Percentiles rank a stretch among this genome's conserved stretches.
phyloP scores from a whole-genome alignment of 371 early-diverging fungal species.

The Capniomyces stellatus region DNA sequence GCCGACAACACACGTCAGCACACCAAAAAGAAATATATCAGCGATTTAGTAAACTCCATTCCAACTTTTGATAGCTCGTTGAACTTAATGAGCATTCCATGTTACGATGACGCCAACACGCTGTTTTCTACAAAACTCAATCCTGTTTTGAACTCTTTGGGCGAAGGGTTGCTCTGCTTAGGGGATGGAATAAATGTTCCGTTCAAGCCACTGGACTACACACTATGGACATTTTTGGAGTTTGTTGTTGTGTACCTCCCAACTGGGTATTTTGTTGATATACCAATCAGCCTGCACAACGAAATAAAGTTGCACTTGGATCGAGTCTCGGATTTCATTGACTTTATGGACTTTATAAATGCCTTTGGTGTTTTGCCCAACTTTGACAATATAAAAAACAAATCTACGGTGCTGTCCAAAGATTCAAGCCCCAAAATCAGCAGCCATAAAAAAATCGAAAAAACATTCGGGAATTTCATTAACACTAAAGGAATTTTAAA shows the following conservation, averaged over 20 bases:
- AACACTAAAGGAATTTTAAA: no score
- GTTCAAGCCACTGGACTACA: conserved; percentile 1
- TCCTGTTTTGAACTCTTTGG: background rate
- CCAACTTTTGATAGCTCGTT: no score
- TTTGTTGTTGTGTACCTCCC: background rate
- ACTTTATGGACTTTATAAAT: background rate
- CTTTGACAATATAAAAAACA: no score
- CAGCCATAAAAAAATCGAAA: no score
- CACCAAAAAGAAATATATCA: no score
- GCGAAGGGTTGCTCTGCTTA: background rate
- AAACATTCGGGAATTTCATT: no score
- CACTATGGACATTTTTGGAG: conserved; percentile 1
- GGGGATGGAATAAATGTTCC: conserved; percentile 2
- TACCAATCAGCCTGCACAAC: background rate
- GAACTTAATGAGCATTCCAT: no score
- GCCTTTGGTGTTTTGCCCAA: background rate
- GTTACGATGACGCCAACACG: no score
- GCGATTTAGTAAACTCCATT: no score
- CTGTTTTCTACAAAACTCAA: background rate
- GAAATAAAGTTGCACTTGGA: conserved; percentile 1
- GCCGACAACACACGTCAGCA: no score
- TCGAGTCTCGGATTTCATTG: background rate
- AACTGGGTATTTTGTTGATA: background rate
- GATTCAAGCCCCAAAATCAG: no score
- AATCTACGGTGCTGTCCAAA: no score